phyloP scores from a whole-genome alignment of 306 rosid species.

The Biancaea sappan region DNA sequence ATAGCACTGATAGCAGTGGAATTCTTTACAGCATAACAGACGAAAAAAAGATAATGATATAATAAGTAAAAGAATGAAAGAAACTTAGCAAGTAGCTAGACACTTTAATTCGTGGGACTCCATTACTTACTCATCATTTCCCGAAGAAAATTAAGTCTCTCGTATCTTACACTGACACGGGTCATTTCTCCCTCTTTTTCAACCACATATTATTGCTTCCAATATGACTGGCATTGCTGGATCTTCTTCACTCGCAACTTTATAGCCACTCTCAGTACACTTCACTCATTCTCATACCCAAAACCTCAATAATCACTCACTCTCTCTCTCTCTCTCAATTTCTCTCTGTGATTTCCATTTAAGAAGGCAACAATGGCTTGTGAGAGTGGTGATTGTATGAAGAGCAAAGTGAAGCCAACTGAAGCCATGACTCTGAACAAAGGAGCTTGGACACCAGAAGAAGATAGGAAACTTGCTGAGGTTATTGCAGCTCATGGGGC shows the following conservation, averaged over 20 bases:
- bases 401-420: not conserved
- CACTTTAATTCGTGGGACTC: not conserved
- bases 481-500: slow-evolving; percentile 60
- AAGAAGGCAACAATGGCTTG: not conserved
- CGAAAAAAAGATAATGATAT: not conserved
- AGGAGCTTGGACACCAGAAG: slow-evolving; percentile 69
- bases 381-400: not conserved
- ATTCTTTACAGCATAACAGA: not conserved
- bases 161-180: not conserved
- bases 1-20: not conserved
- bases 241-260: not conserved
- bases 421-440: slow-evolving; percentile 36
- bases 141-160: not conserved
- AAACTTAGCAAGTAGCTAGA: not conserved
- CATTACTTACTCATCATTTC: not conserved
- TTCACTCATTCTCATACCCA: not conserved
- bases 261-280: not conserved
- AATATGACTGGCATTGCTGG: not conserved
- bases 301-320: not conserved
- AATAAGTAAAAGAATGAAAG: not conserved
- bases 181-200: not conserved
- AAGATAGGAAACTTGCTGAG: slow-evolving; percentile 61
- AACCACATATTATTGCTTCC: not conserved
- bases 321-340: not conserved
- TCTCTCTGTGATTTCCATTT: not conserved